Evolutionary conservation across 345 rosid species (phyloP).

Genomic region (Abelmoschus esculentus): DNA sequence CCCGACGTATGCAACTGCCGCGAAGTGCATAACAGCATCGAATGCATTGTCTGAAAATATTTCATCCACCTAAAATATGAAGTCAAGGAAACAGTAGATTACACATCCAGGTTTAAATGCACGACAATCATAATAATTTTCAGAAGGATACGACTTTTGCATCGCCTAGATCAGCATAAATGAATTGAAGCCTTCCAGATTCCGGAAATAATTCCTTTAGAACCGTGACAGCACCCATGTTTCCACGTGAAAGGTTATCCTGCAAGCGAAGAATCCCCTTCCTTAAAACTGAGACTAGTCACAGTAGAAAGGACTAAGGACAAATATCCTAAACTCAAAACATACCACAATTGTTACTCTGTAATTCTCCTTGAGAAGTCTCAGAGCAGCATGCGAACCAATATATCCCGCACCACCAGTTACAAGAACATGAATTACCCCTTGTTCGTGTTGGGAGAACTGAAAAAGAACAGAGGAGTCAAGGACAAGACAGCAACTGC

Average conservation of each 20-base stretch:
- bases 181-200: slow-evolving; percentile 87
- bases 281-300: background rate
- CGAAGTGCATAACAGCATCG: slow-evolving; percentile 99
- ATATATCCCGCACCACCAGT: slow-evolving; percentile 98
- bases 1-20: slow-evolving; percentile 99
- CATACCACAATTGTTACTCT: slow-evolving; percentile 89
- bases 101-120: background rate
- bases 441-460: slow-evolving; percentile 68
- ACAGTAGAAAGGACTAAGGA: background rate
- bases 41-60: slow-evolving; percentile 85
- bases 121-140: background rate
- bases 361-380: slow-evolving; percentile 68
- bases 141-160: slow-evolving; percentile 61
- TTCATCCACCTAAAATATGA: slow-evolving; percentile 53
- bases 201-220: slow-evolving; percentile 83
- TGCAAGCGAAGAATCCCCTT: slow-evolving; percentile 21
- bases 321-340: background rate
- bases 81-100: slow-evolving; percentile 28
- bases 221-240: slow-evolving; percentile 79
- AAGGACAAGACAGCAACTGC: background rate
- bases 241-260: slow-evolving; percentile 98
- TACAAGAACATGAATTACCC: slow-evolving; percentile 81
- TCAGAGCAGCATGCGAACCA: slow-evolving; percentile 87
- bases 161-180: slow-evolving; percentile 88
- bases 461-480: slow-evolving; percentile 10